Evolutionary conservation across 2,329 filamentous ascomycete genomes (phyloP).

Genomic region (Trichoderma afroharzianum): DNA sequence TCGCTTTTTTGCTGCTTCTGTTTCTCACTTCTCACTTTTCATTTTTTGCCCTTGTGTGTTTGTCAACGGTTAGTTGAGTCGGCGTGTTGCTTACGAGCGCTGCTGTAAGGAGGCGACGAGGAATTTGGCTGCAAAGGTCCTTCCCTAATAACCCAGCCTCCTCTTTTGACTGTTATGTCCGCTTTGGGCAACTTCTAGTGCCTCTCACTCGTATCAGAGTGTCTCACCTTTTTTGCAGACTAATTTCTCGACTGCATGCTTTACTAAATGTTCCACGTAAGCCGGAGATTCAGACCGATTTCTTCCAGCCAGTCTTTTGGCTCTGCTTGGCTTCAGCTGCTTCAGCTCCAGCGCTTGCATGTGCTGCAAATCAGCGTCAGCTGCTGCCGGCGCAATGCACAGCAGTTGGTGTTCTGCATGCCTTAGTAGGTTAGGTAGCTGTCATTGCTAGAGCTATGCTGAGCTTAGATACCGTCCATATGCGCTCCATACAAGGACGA

Average conservation of each 20-base stretch:
- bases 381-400: not conserved
- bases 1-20: not conserved
- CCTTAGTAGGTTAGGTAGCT: not conserved
- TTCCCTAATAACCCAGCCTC: constrained; percentile 1
- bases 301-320: not conserved
- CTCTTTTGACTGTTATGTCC: constrained; percentile 12
- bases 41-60: not conserved
- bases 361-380: not conserved
- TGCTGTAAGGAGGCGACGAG: not conserved
- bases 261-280: not conserved
- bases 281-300: not conserved
- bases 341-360: not conserved
- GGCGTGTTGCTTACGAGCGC: not conserved
- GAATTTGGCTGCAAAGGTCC: not conserved
- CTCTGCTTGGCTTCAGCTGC: not conserved
- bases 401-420: not conserved
- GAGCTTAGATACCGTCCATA: not conserved
- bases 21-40: not conserved
- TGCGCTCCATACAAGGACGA: not conserved
- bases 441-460: not conserved
- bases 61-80: not conserved
- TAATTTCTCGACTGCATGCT: constrained; percentile 10
- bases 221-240: constrained; percentile 10
- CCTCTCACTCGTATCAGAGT: constrained; percentile 1
- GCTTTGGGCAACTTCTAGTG: constrained; percentile 1